phyloP scores from a whole-genome alignment of 1,284 basidiomycete genomes.

The Malassezia arunalokei region DNA sequence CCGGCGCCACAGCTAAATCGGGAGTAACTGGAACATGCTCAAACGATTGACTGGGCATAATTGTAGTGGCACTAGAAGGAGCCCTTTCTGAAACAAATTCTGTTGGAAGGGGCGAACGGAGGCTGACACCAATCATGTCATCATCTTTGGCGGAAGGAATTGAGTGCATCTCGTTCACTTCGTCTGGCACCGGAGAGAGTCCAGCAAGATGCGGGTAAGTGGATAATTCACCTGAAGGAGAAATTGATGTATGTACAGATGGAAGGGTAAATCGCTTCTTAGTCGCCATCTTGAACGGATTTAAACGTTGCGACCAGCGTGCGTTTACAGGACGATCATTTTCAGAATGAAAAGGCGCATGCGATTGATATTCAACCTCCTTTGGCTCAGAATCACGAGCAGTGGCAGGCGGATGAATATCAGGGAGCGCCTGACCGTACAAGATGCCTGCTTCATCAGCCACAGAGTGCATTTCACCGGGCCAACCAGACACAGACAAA shows the following conservation, averaged over 20 bases:
- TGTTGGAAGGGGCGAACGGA: neutral
- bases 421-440: neutral
- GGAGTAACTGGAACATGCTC: neutral
- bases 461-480: slow-evolving; percentile 2
- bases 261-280: neutral
- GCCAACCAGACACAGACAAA: neutral
- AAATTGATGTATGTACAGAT: neutral
- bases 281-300: neutral
- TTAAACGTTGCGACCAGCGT: neutral
- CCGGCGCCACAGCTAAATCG: too few relatives aligned
- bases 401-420: too few relatives aligned
- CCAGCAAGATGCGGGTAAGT: neutral
- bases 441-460: neutral
- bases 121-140: neutral
- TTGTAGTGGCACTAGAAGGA: neutral
- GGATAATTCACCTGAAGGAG: neutral
- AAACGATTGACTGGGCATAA: neutral
- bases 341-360: neutral
- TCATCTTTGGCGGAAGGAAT: neutral
- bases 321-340: neutral
- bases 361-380: neutral
- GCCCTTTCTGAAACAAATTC: neutral
- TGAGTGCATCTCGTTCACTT: neutral
- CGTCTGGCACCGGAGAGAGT: neutral
- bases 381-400: too few relatives aligned